Evolutionary conservation across 305 asterid species (phyloP).

Genomic region (Salvia sclarea): DNA sequence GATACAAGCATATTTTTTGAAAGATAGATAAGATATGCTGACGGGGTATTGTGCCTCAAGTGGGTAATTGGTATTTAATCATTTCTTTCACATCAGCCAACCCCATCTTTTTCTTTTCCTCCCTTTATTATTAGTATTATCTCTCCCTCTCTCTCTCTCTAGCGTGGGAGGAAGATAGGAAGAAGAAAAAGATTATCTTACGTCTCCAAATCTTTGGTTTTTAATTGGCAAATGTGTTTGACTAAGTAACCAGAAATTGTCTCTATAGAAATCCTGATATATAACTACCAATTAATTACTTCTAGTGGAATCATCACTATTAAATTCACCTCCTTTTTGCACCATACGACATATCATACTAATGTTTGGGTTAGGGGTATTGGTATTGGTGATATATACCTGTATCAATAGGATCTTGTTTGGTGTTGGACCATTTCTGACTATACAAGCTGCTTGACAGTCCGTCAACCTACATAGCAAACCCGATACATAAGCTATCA

Average conservation of each 20-base stretch:
- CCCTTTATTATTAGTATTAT: slow-evolving; percentile 23
- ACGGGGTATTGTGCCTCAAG: slow-evolving; percentile 43
- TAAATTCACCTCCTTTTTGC: slow-evolving; percentile 8
- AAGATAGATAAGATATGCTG: slow-evolving; percentile 48
- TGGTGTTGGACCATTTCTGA: neutral
- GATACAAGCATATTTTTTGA: slow-evolving; percentile 38
- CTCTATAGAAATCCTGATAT: neutral
- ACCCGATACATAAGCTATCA: neutral
- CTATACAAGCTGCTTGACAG: neutral
- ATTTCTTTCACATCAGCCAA: slow-evolving; percentile 50
- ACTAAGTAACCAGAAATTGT: slow-evolving; percentile 26
- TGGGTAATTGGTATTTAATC: slow-evolving; percentile 50
- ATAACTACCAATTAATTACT: neutral
- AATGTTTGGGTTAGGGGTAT: neutral
- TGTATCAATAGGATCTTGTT: neutral
- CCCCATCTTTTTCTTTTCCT: slow-evolving; percentile 33
- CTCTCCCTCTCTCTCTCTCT: neutral
- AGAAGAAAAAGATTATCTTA: slow-evolving; percentile 34
- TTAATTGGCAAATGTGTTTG: slow-evolving; percentile 31
- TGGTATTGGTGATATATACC: slow-evolving; percentile 16
- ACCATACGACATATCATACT: neutral
- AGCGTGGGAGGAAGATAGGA: slow-evolving; percentile 31
- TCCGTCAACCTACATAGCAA: slow-evolving; percentile 19
- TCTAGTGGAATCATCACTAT: slow-evolving; percentile 1
- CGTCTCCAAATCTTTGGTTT: slow-evolving; percentile 39